A percentile compares a stretch with the other conserved stretches of the same genome.
Evolutionary conservation across 2,329 filamentous ascomycete species (phyloP).

Genomic region (Colletotrichum eremochloae): DNA sequence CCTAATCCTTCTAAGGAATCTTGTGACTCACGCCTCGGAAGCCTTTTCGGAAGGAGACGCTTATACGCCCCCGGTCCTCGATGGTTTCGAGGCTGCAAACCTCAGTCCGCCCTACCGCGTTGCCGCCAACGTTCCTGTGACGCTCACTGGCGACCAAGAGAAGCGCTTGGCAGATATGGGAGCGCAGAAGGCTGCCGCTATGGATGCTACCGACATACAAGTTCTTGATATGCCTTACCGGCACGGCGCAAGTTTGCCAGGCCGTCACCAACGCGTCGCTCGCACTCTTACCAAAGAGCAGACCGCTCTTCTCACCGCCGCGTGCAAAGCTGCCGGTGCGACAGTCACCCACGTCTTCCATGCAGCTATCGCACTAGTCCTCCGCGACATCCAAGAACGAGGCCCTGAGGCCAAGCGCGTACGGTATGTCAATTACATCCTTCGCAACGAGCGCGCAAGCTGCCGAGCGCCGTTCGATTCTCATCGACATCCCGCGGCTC

Average conservation of each 20-base stretch:
- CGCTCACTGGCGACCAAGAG: conserved; percentile 38
- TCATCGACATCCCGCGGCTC: conserved; percentile 44
- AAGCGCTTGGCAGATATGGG: conserved; percentile 38
- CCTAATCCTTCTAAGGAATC: conserved; percentile 51
- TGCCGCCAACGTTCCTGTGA: conserved; percentile 44
- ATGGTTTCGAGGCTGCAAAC: conserved; percentile 43
- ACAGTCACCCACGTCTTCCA: conserved; percentile 53
- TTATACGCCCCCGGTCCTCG: conserved; percentile 40
- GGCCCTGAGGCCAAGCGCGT: conserved; percentile 21
- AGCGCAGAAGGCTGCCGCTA: conserved; percentile 22
- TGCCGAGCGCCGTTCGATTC: conserved; percentile 47
- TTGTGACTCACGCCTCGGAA: conserved; percentile 45
- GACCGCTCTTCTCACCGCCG: conserved; percentile 42
- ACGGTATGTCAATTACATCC: conserved; percentile 50
- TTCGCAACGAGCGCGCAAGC: conserved; percentile 49
- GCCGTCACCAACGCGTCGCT: conserved; percentile 46
- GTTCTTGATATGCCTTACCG: conserved; percentile 45
- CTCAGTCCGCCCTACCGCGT: conserved; percentile 49
- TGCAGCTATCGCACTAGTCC: conserved; percentile 48
- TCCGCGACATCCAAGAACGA: conserved; percentile 47
- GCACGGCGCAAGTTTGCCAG: conserved; percentile 40
- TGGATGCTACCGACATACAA: conserved; percentile 14
- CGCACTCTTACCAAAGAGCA: conserved; percentile 41
- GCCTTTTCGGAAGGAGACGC: conserved; percentile 42
- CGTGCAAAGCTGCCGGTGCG: conserved; percentile 42